Evolutionary conservation across 805 yeast genomes (phyloP).

Genomic region (Kluyveromyces lactis): DNA sequence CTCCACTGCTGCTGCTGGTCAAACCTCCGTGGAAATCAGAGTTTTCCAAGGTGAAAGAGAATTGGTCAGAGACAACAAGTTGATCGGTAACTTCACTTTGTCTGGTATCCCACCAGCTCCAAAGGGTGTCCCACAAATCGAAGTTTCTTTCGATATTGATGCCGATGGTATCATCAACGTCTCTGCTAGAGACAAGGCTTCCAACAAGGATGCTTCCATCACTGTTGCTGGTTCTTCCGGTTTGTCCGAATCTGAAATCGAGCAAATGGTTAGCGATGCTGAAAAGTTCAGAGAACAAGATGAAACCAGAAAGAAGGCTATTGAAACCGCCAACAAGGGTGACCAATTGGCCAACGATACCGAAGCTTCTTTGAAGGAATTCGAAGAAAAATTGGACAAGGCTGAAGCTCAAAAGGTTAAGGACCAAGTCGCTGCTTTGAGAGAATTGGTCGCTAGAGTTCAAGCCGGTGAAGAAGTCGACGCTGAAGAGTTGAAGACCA

Average conservation of each 20-base stretch:
- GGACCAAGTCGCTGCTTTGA: conserved; percentile 47
- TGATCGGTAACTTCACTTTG: conserved; percentile 92
- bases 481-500: conserved; percentile 54
- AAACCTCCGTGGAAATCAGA: conserved; percentile 93
- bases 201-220: conserved; percentile 89
- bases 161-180: conserved; percentile 97
- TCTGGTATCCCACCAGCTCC: conserved; percentile 85
- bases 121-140: conserved; percentile 77
- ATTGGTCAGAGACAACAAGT: conserved; percentile 94
- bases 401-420: conserved; percentile 39
- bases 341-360: conserved; percentile 81
- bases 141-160: conserved; percentile 90
- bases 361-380: conserved; percentile 74
- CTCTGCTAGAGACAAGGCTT: conserved; percentile 86
- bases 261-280: conserved; percentile 84
- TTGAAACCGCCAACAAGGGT: conserved; percentile 72
- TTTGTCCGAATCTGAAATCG: conserved; percentile 81
- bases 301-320: conserved; percentile 74
- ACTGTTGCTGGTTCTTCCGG: conserved; percentile 97
- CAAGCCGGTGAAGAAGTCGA: conserved; percentile 51
- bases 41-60: conserved; percentile 99
- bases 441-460: conserved; percentile 59
- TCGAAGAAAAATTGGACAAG: conserved; percentile 49
- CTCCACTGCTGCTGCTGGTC: conserved; percentile 95
- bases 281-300: conserved; percentile 84